Evolutionary conservation across 2,329 filamentous ascomycete genomes (phyloP).

Genomic region (Fusarium protoensiforme): DNA sequence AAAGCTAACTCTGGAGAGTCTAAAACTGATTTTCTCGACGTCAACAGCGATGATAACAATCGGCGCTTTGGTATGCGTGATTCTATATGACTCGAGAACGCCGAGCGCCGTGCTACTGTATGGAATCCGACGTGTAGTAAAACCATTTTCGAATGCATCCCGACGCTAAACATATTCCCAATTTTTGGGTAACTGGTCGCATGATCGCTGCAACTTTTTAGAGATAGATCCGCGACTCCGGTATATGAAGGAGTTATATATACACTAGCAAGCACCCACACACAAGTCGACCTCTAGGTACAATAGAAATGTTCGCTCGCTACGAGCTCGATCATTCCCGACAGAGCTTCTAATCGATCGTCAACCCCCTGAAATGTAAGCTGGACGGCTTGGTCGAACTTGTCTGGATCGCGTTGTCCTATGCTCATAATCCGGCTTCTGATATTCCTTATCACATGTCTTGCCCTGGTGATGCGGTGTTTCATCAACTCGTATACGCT

Average conservation of each 20-base stretch:
- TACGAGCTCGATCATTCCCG: constrained; percentile 1
- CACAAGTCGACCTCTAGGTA: not conserved
- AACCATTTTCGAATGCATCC: not conserved
- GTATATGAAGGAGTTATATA: not conserved
- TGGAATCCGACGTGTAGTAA: not conserved
- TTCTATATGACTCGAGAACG: not conserved
- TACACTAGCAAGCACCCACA: not conserved
- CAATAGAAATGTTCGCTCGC: not conserved
- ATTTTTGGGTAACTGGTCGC: not conserved
- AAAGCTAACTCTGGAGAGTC: not conserved
- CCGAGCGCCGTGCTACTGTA: not conserved
- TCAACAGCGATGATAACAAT: not conserved
- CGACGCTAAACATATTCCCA: not conserved
- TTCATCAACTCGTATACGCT: constrained; percentile 1
- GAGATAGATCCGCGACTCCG: not conserved
- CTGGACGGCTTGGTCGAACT: not conserved
- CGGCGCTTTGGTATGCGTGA: not conserved
- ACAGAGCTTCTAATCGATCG: not conserved
- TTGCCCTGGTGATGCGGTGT: not conserved
- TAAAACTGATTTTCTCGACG: not conserved
- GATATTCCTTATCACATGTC: not conserved
- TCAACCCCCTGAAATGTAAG: constrained; percentile 1
- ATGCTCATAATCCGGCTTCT: not conserved
- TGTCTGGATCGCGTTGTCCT: not conserved
- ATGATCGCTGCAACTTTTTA: not conserved